These are phyloP conservation scores for Fusarium piperis DNA, from an alignment of 2,329 filamentous ascomycete species.

Conservation along the genomic window DNA sequence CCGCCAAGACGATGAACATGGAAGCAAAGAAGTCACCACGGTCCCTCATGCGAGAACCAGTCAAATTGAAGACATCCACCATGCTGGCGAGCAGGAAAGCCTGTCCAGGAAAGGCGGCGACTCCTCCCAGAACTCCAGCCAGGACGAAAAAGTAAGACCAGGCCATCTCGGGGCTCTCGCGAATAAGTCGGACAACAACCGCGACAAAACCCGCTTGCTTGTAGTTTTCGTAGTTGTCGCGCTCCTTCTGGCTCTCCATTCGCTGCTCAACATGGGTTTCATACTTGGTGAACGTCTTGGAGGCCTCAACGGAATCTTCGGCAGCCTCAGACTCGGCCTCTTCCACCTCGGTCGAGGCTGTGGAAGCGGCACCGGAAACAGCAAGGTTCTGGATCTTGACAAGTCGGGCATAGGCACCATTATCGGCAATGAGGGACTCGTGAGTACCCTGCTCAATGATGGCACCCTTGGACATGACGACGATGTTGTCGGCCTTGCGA, in stretches of 20 bases:
- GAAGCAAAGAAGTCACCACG: slow-evolving; percentile 62
- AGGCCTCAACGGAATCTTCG: slow-evolving; percentile 29
- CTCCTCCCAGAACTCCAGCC: slow-evolving; percentile 44
- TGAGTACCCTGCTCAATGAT: slow-evolving; percentile 48
- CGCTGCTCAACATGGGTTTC: slow-evolving; percentile 43
- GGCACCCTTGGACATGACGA: slow-evolving; percentile 41
- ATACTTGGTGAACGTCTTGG: slow-evolving; percentile 46
- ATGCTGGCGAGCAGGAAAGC: slow-evolving; percentile 55
- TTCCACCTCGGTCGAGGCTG: slow-evolving; percentile 38
- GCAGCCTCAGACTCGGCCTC: slow-evolving; percentile 28
- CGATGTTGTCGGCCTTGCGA: slow-evolving; percentile 45
- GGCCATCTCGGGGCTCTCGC: slow-evolving; percentile 49
- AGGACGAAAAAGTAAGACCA: slow-evolving; percentile 50
- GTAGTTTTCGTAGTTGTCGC: slow-evolving; percentile 50
- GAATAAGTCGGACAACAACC: slow-evolving; percentile 48
- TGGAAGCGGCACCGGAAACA: slow-evolving; percentile 35
- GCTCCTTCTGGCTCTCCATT: slow-evolving; percentile 48
- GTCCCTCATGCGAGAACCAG: slow-evolving; percentile 45
- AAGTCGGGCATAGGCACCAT: slow-evolving; percentile 61
- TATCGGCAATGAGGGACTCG: slow-evolving; percentile 61
- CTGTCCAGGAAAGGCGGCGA: slow-evolving; percentile 54
- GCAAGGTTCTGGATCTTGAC: slow-evolving; percentile 55
- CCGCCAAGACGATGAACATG: slow-evolving; percentile 64
- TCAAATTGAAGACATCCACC: slow-evolving; percentile 53
- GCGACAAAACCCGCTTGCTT: slow-evolving; percentile 44